A percentile compares a stretch with the other conserved stretches of the same genome.
phyloP scores from a whole-genome alignment of 108 stramenopile genomes.

The Craspedostauros australis region DNA sequence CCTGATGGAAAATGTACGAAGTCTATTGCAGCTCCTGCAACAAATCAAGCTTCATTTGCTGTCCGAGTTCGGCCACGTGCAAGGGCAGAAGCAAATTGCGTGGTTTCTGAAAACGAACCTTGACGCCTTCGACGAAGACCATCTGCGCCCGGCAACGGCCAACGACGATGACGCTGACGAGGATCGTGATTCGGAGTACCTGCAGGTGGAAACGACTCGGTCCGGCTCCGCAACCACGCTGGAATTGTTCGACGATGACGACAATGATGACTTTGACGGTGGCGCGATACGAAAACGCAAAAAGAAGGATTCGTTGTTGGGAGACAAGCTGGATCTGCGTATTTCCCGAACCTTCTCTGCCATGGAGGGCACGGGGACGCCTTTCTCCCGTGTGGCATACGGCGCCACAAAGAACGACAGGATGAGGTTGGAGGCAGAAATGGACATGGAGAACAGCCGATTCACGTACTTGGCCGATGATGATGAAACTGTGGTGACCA shows the following conservation, averaged over 20 bases:
- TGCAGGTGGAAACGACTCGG: not conserved
- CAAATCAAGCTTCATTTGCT: constrained; percentile 12
- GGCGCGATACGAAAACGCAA: constrained; percentile 14
- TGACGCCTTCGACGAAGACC: constrained; percentile 34
- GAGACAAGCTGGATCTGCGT: constrained; percentile 20
- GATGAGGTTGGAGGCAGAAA: constrained; percentile 66
- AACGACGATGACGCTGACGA: constrained; percentile 1
- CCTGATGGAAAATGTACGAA: constrained; percentile 27
- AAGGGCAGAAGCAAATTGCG: constrained; percentile 1
- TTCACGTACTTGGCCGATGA: constrained; percentile 54
- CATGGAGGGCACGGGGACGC: constrained; percentile 22
- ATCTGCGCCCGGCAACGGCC: not conserved
- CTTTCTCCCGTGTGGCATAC: constrained; percentile 68
- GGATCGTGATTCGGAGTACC: constrained; percentile 11
- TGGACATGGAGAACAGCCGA: constrained; percentile 5
- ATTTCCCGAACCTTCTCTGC: constrained; percentile 25
- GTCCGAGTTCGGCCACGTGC: not conserved
- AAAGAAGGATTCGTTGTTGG: constrained; percentile 13
- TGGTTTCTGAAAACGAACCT: constrained; percentile 15
- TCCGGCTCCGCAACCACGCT: not conserved
- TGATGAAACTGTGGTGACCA: constrained; percentile 78
- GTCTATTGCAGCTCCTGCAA: constrained; percentile 31
- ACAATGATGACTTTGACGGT: constrained; percentile 23
- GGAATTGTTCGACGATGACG: constrained; percentile 2
- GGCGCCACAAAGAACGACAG: constrained; percentile 75